A percentile compares a stretch with the other conserved stretches of the same genome.
Conservation (phyloP, 495 filamentous ascomycete species). For the Pyronema omphalodes region DNA sequence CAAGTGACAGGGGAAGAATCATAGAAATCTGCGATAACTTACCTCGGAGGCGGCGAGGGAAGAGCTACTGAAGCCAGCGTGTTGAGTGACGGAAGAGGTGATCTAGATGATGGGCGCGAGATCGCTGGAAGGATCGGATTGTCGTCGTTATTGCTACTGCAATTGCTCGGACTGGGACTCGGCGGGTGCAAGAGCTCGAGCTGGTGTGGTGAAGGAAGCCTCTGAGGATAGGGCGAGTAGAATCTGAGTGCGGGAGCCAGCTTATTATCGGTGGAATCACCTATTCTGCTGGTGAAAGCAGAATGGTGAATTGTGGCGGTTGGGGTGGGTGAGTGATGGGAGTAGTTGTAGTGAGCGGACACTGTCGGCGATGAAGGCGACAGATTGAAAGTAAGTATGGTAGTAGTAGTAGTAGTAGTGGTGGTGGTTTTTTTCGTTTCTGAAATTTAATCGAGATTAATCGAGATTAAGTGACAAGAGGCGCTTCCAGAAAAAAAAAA, state of each 20-base stretch:
- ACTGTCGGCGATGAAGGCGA: neutral
- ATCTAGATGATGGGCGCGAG: conserved; percentile 21
- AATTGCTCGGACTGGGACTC: conserved; percentile 5
- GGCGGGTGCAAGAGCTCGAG: conserved; percentile 18
- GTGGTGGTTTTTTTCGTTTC: neutral
- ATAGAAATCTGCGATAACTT: conserved; percentile 13
- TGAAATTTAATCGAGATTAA: too few relatives aligned
- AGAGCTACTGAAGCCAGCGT: conserved; percentile 25
- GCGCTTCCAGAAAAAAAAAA: too few relatives aligned
- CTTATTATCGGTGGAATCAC: conserved; percentile 20
- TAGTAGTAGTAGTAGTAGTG: too few relatives aligned
- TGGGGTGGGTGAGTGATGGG: conserved; percentile 3
- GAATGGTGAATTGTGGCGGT: conserved; percentile 7
- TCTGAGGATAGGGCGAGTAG: conserved; percentile 24
- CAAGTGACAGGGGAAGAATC: too few relatives aligned
- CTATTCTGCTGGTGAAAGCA: conserved; percentile 21
- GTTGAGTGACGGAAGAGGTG: conserved; percentile 18
- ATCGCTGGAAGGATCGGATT: conserved; percentile 21
- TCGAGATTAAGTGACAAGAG: neutral
- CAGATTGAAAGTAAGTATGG: neutral
- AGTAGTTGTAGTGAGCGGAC: neutral
- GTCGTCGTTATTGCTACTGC: conserved; percentile 8
- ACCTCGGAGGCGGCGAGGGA: conserved; percentile 23
- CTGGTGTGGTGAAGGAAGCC: conserved; percentile 24
- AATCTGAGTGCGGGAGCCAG: conserved; percentile 22